Percentiles rank a stretch among this genome's conserved stretches.
These are phyloP conservation scores for Thamnidium elegans DNA, from an alignment of 192 early-diverging fungal genomes.

Conservation along the genomic window DNA sequence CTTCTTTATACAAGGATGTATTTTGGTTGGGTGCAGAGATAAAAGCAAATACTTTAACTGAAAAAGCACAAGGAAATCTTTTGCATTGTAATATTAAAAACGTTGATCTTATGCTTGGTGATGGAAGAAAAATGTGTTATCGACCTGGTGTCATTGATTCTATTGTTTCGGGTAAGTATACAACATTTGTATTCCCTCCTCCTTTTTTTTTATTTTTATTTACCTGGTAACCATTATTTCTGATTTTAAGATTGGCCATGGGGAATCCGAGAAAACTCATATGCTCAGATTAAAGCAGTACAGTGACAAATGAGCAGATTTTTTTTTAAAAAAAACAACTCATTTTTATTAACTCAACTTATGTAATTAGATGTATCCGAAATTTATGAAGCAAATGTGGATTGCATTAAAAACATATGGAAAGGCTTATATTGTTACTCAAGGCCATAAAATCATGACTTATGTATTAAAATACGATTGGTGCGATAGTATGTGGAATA, in stretches of 20 bases:
- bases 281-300: conserved; percentile 24
- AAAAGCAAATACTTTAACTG: conserved; percentile 19
- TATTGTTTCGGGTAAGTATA: conserved; percentile 26
- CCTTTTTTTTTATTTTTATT: neutral
- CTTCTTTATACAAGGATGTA: conserved; percentile 33
- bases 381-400: conserved; percentile 36
- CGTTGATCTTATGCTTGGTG: conserved; percentile 26
- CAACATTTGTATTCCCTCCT: neutral
- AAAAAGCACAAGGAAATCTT: conserved; percentile 27
- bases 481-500: conserved; percentile 19
- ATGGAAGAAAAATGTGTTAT: conserved; percentile 24
- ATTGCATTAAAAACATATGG: conserved; percentile 31
- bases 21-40: conserved; percentile 42
- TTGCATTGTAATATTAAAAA: conserved; percentile 15
- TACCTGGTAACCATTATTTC: too few relatives aligned
- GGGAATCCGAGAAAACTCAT: conserved; percentile 31
- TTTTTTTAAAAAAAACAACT: too few relatives aligned
- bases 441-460: conserved; percentile 43
- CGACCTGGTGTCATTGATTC: conserved; percentile 29
- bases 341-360: neutral
- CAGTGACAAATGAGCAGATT: too few relatives aligned
- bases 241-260: conserved; percentile 31
- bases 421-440: conserved; percentile 43
- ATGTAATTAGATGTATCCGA: conserved; percentile 43
- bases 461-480: conserved; percentile 34